Evolutionary conservation across 805 yeast genomes (phyloP).

Genomic region (Phaffomyces thermotolerans): DNA sequence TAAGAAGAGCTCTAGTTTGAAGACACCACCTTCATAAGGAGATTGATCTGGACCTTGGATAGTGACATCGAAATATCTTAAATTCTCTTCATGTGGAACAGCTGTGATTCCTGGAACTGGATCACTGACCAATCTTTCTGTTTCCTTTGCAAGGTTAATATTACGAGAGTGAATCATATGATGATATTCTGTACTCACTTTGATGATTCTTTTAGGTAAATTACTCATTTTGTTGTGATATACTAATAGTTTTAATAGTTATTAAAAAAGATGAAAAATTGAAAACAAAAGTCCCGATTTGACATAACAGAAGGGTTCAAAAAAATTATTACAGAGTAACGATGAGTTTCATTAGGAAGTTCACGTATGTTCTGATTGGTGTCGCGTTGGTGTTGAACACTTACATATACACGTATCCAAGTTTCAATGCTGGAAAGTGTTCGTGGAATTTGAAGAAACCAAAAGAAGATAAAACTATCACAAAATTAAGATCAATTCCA

Average conservation of each 20-base stretch:
- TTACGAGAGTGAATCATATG: not conserved
- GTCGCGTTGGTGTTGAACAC: slow-evolving; percentile 44
- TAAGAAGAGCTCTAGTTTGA: slow-evolving; percentile 76
- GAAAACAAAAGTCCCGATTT: not conserved
- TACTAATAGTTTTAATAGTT: not conserved
- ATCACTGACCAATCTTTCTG: slow-evolving; percentile 84
- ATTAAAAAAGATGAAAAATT: not conserved
- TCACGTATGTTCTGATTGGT: slow-evolving; percentile 20
- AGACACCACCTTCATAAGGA: slow-evolving; percentile 83
- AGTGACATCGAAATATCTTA: slow-evolving; percentile 86
- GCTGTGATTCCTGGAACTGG: slow-evolving; percentile 97
- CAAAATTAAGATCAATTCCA: slow-evolving; percentile 11
- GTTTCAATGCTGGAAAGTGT: slow-evolving; percentile 45
- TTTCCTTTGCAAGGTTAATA: slow-evolving; percentile 45
- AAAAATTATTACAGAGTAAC: not conserved
- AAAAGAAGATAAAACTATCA: slow-evolving; percentile 3
- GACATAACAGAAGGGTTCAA: not conserved
- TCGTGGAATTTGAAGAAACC: slow-evolving; percentile 43
- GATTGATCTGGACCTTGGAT: slow-evolving; percentile 88
- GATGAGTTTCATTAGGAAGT: slow-evolving; percentile 18
- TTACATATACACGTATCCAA: slow-evolving; percentile 74
- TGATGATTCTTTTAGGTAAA: slow-evolving; percentile 86
- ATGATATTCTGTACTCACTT: slow-evolving; percentile 38
- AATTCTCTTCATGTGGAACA: slow-evolving; percentile 86
- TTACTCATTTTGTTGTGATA: slow-evolving; percentile 10